These are phyloP conservation scores for Hymenoscyphus fraxineus DNA, from an alignment of 2,329 filamentous ascomycete genomes.

Conservation along the genomic window DNA sequence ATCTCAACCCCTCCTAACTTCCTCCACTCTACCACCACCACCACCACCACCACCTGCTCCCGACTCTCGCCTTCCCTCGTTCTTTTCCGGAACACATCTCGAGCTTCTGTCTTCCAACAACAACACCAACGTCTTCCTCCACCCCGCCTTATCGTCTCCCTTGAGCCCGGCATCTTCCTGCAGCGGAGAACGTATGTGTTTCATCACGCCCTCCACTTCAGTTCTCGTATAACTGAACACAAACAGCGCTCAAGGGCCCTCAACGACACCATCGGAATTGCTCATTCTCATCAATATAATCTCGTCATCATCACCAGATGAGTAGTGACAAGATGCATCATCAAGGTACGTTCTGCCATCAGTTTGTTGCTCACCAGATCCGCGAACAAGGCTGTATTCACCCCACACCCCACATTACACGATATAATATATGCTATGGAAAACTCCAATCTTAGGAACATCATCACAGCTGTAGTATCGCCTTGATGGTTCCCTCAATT, in stretches of 20 bases:
- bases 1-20: neutral
- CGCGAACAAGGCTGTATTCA: slow-evolving; percentile 14
- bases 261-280: neutral
- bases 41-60: no score
- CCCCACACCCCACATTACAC: neutral
- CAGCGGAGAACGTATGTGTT: slow-evolving; percentile 2
- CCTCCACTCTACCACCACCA: no score
- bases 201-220: slow-evolving; percentile 1
- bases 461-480: neutral
- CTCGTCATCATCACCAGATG: neutral
- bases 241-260: neutral
- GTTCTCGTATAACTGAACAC: neutral
- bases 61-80: no score
- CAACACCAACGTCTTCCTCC: neutral
- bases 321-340: slow-evolving; percentile 15
- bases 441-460: neutral
- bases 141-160: neutral
- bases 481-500: neutral
- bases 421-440: neutral
- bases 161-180: neutral
- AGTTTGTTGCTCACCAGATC: neutral
- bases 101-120: neutral
- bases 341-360: slow-evolving; percentile 21
- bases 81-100: no score
- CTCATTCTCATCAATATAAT: neutral